Base-by-base conservation (phyloP, 1,284 basidiomycete species). In the Microbotryum scabiosae region DNA sequence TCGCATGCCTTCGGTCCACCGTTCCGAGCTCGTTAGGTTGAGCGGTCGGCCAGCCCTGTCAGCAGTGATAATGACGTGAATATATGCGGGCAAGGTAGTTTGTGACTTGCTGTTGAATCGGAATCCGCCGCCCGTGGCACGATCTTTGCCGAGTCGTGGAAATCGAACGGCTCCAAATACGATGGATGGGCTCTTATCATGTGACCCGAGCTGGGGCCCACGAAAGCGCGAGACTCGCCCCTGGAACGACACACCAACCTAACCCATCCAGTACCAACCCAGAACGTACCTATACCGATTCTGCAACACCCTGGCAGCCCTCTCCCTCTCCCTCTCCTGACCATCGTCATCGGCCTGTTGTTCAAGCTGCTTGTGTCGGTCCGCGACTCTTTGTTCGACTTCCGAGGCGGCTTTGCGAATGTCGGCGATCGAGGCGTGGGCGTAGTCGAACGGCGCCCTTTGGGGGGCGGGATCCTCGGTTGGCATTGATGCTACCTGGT, bases 1-100 rank as follows among this genome's bases (percentile, higher is more conserved):
- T 23, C 52, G 50, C 23, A 70, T 28, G 1, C 67, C 70, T 21
- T 71, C 70, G 28, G 62, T 59, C 70, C 70, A 72, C 2, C 71
- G 59, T 14, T 69, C 56, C 16, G 60, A 57, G n/a, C 56, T 56
- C 4, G 65, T 58, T 4, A 72, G 18, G 61, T 71, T 70, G 41
- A 25, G 66, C 61, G 4, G 45, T 25, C 18, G 30, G 45, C 64
- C 43, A 26, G 56, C 36, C 36, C 55, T 14, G 46, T 55, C 57
- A 30, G 50, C 49, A 5, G 36, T 12, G 7, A 52, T 49, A 55
- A 20, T 4, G 18, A 12, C 51, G 56, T 25, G 21, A 25, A 16
- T 32, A 6, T 49, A 26, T 23, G 49, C 54, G 9, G 26, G 23
- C 25, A 43, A 36, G 28, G 26, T 26, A 12, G 54, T 51, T n/a